A percentile compares a stretch with the other conserved stretches of the same genome.
Evolutionary conservation across 1,284 basidiomycete species (phyloP).

Genomic region (Papiliotrema fonsecae): DNA sequence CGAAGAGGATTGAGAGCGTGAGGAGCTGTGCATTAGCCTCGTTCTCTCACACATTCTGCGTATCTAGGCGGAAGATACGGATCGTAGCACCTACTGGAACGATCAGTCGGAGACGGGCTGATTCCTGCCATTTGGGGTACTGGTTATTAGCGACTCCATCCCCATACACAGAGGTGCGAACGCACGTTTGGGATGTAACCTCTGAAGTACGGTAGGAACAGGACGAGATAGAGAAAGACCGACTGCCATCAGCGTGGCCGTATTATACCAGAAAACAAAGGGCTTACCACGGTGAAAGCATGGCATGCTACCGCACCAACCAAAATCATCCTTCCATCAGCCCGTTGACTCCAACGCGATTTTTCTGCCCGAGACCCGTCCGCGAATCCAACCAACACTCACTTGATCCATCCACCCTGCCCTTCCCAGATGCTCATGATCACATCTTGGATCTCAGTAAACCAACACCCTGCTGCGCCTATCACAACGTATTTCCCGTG

Average conservation of each 20-base stretch:
- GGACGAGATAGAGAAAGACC: constrained; percentile 46
- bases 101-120: constrained; percentile 37
- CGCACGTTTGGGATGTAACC: constrained; percentile 47
- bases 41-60: background rate
- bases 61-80: background rate
- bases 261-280: background rate
- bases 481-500: constrained; percentile 45
- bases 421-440: constrained; percentile 16
- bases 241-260: constrained; percentile 23
- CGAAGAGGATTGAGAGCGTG: constrained; percentile 39
- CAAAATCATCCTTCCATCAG: constrained; percentile 16
- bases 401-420: constrained; percentile 25
- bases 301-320: constrained; percentile 25
- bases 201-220: constrained; percentile 45
- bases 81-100: constrained; percentile 35
- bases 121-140: constrained; percentile 47
- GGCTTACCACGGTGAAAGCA: constrained; percentile 18
- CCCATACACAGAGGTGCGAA: background rate
- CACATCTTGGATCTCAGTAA: constrained; percentile 21
- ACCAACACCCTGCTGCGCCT: constrained; percentile 41
- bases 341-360: background rate
- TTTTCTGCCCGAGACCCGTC: no score
- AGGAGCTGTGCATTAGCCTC: constrained; percentile 18
- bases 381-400: constrained; percentile 1
- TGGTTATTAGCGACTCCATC: constrained; percentile 12